phyloP scores from a whole-genome alignment of 2,329 filamentous ascomycete species.

The Ampelomyces quisqualis region DNA sequence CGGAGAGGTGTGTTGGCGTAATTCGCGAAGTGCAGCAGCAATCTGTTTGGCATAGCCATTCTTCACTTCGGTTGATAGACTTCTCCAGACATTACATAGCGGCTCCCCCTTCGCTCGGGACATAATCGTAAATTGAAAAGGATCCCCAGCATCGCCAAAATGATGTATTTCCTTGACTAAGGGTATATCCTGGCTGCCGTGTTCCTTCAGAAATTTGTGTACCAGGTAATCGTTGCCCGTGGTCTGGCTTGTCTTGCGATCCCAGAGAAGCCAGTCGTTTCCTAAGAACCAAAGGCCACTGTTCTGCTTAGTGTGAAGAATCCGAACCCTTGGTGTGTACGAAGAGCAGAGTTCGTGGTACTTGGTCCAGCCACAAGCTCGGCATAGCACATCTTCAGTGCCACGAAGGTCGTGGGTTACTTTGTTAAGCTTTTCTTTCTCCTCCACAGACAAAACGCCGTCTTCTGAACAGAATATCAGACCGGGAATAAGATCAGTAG shows the following conservation, averaged over 20 bases:
- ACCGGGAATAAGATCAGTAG: neutral
- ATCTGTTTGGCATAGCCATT: conserved; percentile 9
- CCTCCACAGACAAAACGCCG: neutral
- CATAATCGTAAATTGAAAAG: conserved; percentile 6
- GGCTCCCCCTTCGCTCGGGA: conserved; percentile 5
- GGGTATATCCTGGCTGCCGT: conserved; percentile 4
- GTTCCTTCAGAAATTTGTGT: conserved; percentile 3
- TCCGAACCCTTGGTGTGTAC: conserved; percentile 6
- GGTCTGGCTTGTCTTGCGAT: conserved; percentile 2
- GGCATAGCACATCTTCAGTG: conserved; percentile 1
- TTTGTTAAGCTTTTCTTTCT: neutral
- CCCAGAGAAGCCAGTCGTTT: conserved; percentile 8
- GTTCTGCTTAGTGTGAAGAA: neutral
- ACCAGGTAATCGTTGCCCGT: conserved; percentile 7
- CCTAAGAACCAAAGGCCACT: conserved; percentile 6
- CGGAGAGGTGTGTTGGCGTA: conserved; percentile 11
- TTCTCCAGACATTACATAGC: conserved; percentile 5
- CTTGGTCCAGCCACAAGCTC: conserved; percentile 8
- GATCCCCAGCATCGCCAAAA: neutral
- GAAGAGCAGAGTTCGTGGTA: conserved; percentile 2
- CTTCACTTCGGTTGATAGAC: conserved; percentile 4
- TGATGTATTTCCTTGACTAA: conserved; percentile 7
- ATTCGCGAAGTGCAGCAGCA: conserved; percentile 6
- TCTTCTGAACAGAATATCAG: neutral
- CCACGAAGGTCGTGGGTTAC: neutral